These are phyloP conservation scores for Ogataea kodamae DNA, from an alignment of 805 yeast species.

Conservation along the genomic window DNA sequence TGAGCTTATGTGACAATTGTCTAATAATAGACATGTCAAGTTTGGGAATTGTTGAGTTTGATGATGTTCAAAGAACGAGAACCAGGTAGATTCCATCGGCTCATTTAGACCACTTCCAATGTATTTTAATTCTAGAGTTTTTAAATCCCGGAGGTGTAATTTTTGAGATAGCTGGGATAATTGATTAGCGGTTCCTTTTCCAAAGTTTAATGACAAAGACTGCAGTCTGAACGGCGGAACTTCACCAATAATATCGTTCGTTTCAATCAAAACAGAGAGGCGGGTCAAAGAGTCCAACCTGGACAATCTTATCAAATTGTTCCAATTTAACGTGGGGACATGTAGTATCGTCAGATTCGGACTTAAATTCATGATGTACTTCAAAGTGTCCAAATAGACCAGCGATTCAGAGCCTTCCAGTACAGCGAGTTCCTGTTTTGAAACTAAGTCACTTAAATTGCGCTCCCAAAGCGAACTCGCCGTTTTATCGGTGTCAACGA, in stretches of 20 bases:
- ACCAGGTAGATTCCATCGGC: constrained; percentile 25
- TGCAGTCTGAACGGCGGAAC: constrained; percentile 7
- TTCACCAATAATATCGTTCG: constrained; percentile 4
- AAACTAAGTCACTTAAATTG: constrained; percentile 3
- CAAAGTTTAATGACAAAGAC: constrained; percentile 21
- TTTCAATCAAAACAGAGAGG: constrained; percentile 10
- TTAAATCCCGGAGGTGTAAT: constrained; percentile 11
- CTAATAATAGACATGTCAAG: constrained; percentile 19
- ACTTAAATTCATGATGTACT: constrained; percentile 12
- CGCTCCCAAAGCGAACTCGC: constrained; percentile 5
- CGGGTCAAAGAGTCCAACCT: constrained; percentile 4
- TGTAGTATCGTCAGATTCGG: constrained; percentile 17
- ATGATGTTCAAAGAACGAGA: constrained; percentile 22
- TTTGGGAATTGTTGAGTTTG: constrained; percentile 4
- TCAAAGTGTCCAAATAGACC: constrained; percentile 17
- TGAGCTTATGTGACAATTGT: constrained; percentile 25
- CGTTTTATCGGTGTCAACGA: constrained; percentile 15
- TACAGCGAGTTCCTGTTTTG: constrained; percentile 3
- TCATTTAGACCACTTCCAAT: constrained; percentile 26
- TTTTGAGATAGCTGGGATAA: constrained; percentile 11
- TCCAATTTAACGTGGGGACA: constrained; percentile 9
- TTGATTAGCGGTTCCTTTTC: constrained; percentile 20
- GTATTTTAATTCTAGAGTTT: constrained; percentile 18
- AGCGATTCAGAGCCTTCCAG: constrained; percentile 1
- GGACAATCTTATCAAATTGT: constrained; percentile 2